A percentile compares a stretch with the other conserved stretches of the same genome.
Evolutionary conservation across 257 asterid species (phyloP).

Genomic region (Linderniella brevidens): DNA sequence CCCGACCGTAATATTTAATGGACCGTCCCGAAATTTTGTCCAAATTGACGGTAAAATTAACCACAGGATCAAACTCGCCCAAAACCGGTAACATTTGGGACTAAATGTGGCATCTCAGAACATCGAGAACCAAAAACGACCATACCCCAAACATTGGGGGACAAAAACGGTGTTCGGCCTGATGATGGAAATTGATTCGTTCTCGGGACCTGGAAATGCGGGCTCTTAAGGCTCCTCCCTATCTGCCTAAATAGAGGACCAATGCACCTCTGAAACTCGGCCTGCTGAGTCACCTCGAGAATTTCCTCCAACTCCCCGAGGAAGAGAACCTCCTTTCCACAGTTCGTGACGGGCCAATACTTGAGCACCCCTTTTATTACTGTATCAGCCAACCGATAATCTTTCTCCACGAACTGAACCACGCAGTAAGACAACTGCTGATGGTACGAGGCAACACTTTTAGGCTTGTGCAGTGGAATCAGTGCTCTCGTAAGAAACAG

Average conservation of each 20-base stretch:
- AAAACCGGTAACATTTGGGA: too few relatives aligned
- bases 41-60: too few relatives aligned
- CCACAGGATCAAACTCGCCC: too few relatives aligned
- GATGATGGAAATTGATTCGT: too few relatives aligned
- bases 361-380: slow-evolving; percentile 64
- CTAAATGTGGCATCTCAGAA: too few relatives aligned
- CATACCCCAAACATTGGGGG: too few relatives aligned
- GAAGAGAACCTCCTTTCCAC: slow-evolving; percentile 83
- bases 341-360: slow-evolving; percentile 82
- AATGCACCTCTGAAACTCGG: slow-evolving; percentile 71
- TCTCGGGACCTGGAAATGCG: slow-evolving; percentile 77
- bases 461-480: slow-evolving; percentile 80
- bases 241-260: slow-evolving; percentile 78
- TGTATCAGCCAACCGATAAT: slow-evolving; percentile 63
- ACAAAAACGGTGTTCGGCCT: too few relatives aligned
- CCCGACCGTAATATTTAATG: too few relatives aligned
- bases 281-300: slow-evolving; percentile 63
- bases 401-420: slow-evolving; percentile 72
- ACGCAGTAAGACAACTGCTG: slow-evolving; percentile 66
- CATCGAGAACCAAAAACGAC: too few relatives aligned
- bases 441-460: slow-evolving; percentile 47
- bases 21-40: too few relatives aligned
- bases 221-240: slow-evolving; percentile 71
- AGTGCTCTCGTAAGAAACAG: slow-evolving; percentile 73
- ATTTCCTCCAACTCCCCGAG: slow-evolving; percentile 83